These are phyloP conservation scores for Parietichytrium sp. DNA, from an alignment of 108 stramenopile genomes.

Conservation along the genomic window DNA sequence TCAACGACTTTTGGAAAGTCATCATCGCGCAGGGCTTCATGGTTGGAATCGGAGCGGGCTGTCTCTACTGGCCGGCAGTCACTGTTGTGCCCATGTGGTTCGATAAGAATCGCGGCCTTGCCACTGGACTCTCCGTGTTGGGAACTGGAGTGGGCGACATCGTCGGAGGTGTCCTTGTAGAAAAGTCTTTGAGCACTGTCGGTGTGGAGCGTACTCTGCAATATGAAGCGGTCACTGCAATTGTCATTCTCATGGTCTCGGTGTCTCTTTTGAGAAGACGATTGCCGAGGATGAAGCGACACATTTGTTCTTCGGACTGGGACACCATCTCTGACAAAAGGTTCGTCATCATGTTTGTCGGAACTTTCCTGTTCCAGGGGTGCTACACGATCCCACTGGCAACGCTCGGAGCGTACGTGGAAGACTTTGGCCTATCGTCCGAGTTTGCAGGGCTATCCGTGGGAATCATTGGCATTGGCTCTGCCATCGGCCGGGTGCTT, in stretches of 20 bases:
- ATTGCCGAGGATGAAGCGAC: neutral
- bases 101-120: neutral
- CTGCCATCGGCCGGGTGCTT: neutral
- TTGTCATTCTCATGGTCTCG: neutral
- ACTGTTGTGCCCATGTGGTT: slow-evolving; percentile 39
- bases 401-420: neutral
- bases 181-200: neutral
- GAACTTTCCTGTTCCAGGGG: slow-evolving; percentile 7
- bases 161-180: slow-evolving; percentile 30
- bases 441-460: neutral
- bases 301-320: neutral
- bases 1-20: neutral
- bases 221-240: neutral
- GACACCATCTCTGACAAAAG: neutral
- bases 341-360: neutral
- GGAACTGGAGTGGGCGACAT: slow-evolving; percentile 7
- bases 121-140: neutral
- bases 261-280: neutral
- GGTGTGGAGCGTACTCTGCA: neutral
- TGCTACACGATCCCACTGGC: neutral
- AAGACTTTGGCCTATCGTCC: neutral
- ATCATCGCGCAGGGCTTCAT: neutral
- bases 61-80: slow-evolving; percentile 12
- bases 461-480: slow-evolving; percentile 11
- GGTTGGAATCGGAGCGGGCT: slow-evolving; percentile 3